These are phyloP conservation scores for Ophiostoma tasmaniense DNA, from an alignment of 2,329 filamentous ascomycete species.

Conservation along the genomic window DNA sequence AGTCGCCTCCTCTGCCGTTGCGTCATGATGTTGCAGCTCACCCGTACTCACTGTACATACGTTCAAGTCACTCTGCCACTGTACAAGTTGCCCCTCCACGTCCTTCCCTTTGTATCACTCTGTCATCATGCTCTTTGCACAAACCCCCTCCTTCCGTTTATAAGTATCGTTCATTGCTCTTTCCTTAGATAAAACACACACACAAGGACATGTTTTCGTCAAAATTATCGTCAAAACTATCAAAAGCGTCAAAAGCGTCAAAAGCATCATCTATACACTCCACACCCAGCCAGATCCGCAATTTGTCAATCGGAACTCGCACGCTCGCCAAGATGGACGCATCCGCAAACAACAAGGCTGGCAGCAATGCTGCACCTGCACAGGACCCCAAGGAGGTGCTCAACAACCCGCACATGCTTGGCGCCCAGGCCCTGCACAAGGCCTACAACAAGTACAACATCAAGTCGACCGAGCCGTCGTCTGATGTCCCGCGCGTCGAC, in stretches of 20 bases:
- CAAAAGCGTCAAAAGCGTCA: not conserved
- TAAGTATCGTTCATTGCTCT: not conserved
- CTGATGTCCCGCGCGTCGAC: not conserved
- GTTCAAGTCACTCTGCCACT: no score
- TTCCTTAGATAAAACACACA: not conserved
- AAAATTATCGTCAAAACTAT: not conserved
- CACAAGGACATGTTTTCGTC: not conserved
- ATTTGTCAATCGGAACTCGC: not conserved
- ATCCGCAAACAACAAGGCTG: slow-evolving; percentile 6
- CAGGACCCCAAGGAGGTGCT: slow-evolving; percentile 21
- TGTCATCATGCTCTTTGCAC: not conserved
- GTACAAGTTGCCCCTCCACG: not conserved
- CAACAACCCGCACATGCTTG: slow-evolving; percentile 63
- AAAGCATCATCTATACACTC: not conserved
- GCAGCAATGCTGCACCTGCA: not conserved
- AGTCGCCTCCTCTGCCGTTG: slow-evolving; percentile 1
- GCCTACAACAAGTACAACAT: slow-evolving; percentile 16
- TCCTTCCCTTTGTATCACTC: slow-evolving; percentile 6
- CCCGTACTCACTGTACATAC: not conserved
- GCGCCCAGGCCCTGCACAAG: slow-evolving; percentile 12
- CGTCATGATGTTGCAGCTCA: slow-evolving; percentile 6
- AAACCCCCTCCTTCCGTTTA: not conserved
- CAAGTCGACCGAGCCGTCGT: slow-evolving; percentile 6
- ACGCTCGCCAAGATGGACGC: slow-evolving; percentile 1
- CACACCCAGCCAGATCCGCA: not conserved